Base-by-base conservation (phyloP, 106 monocot genomes). In the Vanilla planifolia region DNA sequence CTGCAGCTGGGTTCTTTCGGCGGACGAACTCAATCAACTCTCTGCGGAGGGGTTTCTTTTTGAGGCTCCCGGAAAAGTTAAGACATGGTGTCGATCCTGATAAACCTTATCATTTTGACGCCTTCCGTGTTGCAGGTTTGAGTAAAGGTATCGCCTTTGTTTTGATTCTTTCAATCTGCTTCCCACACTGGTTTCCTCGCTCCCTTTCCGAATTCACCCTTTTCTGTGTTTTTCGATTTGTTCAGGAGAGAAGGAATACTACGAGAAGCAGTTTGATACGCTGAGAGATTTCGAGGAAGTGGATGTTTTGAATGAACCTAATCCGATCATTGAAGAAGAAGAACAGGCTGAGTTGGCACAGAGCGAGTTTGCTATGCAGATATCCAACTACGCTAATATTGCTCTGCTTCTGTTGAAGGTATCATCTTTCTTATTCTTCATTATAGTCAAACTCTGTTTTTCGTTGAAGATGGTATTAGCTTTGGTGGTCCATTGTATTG, bases 231-330 rank as follows among this genome's bases (percentile, higher is more conserved):
- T 45, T 60, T 17, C 2, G 8, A 39, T 20, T 50, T 3, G 43
- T 44, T 61, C 60, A 94, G 93, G 79, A 25, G 93, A 94, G 79
- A 85, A 68, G 61, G 89, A 94, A 43, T 94, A 94, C 66, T 94
- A 94, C 33, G 77, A 89, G 39, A 81, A 64, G 40, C 93, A 94
- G 33, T 89, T 94, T 71, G 85, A 89, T 7, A 89, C 93, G 2
- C 73, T 94, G 30, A 79, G 77, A 66, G 79, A 85, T 4, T 94
- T 94, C 44, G 93, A 94, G 75, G 85, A 89, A 55, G 89, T 89
- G 33, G 93, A 94, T 45, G 32, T 65, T 3, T 34, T 91, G 43
- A 52, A 36, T 29, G 43, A 39, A 15, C 20, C 22, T 27, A 51
- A 56, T 59, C 64, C 21, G 56, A 22, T 58, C n/a, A 64, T 68